Conservation (phyloP, 2,329 filamentous ascomycete species). For the Eutypa lata region DNA sequence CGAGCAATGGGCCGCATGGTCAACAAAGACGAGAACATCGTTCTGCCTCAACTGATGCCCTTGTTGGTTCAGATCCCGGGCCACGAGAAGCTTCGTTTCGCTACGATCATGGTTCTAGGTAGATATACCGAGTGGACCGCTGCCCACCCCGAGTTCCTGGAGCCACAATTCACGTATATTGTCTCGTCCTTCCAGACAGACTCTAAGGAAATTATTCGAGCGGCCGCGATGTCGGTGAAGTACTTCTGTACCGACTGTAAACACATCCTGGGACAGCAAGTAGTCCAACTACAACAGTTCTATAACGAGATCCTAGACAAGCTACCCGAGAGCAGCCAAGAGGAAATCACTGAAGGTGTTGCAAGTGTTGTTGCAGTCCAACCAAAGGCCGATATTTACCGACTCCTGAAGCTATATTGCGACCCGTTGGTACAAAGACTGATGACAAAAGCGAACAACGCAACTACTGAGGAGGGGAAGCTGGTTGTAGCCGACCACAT, state of each 20-base stretch:
- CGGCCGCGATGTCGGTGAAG: conserved; percentile 89
- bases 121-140: conserved; percentile 98
- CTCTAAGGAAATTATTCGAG: conserved; percentile 86
- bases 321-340: conserved; percentile 81
- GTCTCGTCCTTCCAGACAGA: conserved; percentile 86
- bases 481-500: conserved; percentile 88
- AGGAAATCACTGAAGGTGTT: conserved; percentile 94
- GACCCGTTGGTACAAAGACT: conserved; percentile 84
- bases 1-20: conserved; percentile 97
- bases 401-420: conserved; percentile 85
- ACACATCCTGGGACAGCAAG: conserved; percentile 77
- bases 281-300: conserved; percentile 83
- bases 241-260: conserved; percentile 97
- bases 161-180: conserved; percentile 93
- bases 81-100: conserved; percentile 97
- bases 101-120: conserved; percentile 95
- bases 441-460: conserved; percentile 82
- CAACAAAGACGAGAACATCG: conserved; percentile 78
- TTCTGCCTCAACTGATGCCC: conserved; percentile 88
- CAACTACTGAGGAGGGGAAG: conserved; percentile 78
- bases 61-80: conserved; percentile 90
- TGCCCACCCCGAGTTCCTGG: conserved; percentile 85
- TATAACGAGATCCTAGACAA: conserved; percentile 88
- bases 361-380: conserved; percentile 88
- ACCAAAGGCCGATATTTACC: conserved; percentile 74